Evolutionary conservation across 2,329 filamentous ascomycete genomes (phyloP), one percentile per base, ranked within the genome.

Genomic region (Ascochyta pisi): DNA sequence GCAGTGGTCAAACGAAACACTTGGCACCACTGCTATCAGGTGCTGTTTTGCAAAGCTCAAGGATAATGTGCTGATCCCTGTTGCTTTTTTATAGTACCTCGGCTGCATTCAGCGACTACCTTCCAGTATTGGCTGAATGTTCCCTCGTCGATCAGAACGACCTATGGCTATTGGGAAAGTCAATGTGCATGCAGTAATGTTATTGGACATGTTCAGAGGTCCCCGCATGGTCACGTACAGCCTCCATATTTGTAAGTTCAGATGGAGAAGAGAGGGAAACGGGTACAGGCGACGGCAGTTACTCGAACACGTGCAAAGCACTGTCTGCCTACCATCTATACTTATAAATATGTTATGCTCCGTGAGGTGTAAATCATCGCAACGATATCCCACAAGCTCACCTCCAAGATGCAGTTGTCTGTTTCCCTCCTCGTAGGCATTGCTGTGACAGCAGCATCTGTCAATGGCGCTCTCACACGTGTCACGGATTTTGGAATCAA

Each of bases 401-500:
- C 22, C 2, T 7, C 29, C 13, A n/a, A 39, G 8, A 64, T 64
- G 61, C 48, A 52, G 27, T 37, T 60, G 27, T 37, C 49, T 3
- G 50, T 39, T 15, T 35, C 47, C 10, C 10, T 50, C 12, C 26
- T 58, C 39, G 26, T 27, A 22, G 31, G 37, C 37, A 34, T 61
- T 29, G 58, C 50, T 44, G 35, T 50, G 12, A 38, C 52, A n/a
- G 40, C 33, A 23, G 40, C 53, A 22, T 57, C 55, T 29, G 56
- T 50, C 29, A 57, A 62, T 59, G 60, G 51, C 44, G 61, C 63
- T 0, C 63, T 71, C 31, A 53, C 58, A 24, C 69, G 76, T 40
- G 76, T 83, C 50, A 71, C 70, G 6, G 65, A 71, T 59, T 82
- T 79, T 45, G 79, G 80, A 12, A 62, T 58, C 34, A 70, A 70